These are phyloP conservation scores for Lactarius sp. DNA, from an alignment of 768 basidiomycete genomes.

Conservation along the genomic window DNA sequence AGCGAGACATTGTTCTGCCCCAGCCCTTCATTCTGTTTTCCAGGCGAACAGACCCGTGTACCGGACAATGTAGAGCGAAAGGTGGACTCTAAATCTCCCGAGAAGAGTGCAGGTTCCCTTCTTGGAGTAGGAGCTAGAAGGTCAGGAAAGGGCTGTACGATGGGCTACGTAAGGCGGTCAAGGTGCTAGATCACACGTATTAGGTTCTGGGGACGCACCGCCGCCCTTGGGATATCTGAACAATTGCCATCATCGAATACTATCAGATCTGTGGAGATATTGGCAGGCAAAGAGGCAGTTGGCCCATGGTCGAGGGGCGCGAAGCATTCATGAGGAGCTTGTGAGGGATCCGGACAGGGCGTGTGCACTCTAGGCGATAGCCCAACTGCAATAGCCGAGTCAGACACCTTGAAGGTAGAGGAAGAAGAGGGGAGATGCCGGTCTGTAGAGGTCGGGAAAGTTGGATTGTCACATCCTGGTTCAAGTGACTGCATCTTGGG, in stretches of 20 bases:
- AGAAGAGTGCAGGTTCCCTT: background rate
- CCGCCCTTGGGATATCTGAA: background rate
- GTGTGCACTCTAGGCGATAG: background rate
- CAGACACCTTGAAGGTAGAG: background rate
- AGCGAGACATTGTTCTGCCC: background rate
- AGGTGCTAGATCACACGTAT: background rate
- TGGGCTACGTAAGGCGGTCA: constrained; percentile 5
- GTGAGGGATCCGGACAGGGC: background rate
- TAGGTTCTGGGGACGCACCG: constrained; percentile 5
- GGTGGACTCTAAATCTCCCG: background rate
- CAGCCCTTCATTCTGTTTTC: background rate
- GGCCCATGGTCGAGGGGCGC: background rate
- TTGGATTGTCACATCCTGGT: background rate
- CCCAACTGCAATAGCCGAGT: background rate
- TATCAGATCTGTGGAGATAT: constrained; percentile 5
- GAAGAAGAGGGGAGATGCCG: background rate
- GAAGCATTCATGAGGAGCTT: background rate
- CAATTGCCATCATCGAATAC: constrained; percentile 6
- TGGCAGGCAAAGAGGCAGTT: background rate
- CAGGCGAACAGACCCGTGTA: background rate
- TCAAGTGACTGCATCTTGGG: constrained; percentile 32
- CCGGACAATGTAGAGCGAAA: background rate
- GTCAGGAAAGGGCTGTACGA: constrained; percentile 12
- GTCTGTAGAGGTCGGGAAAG: background rate
- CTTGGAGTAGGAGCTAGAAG: constrained; percentile 15